Conservation (phyloP, 225 moss, liverwort and hornwort genomes). For the Anthoceros angustus region DNA sequence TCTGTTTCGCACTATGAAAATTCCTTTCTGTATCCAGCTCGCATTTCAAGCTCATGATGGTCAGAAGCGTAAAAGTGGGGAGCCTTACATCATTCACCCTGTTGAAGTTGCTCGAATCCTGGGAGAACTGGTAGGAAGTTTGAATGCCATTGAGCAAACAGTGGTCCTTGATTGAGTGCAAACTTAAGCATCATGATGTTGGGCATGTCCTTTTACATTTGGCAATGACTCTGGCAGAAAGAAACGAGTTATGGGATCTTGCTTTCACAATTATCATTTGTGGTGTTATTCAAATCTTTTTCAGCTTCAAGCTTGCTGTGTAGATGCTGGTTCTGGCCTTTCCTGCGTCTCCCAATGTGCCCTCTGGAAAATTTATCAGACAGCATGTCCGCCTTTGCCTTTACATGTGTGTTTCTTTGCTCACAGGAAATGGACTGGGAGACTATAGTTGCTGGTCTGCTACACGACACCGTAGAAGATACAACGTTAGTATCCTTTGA, state of each 20-base stretch:
- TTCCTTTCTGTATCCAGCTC: conserved; percentile 31
- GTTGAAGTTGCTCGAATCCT: conserved; percentile 88
- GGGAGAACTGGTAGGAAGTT: conserved; percentile 56
- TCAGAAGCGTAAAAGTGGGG: conserved; percentile 88
- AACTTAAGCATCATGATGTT: too few species aligned
- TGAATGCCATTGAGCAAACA: not conserved
- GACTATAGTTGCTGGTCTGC: conserved; percentile 81
- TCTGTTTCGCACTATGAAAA: not conserved
- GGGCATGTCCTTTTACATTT: too few species aligned
- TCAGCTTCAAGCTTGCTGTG: too few species aligned
- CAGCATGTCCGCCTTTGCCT: not conserved
- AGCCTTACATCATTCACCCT: conserved; percentile 94
- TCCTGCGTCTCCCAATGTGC: too few species aligned
- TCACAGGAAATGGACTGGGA: conserved; percentile 99
- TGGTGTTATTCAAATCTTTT: too few species aligned
- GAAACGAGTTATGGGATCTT: too few species aligned
- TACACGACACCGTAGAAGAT: conserved; percentile 97
- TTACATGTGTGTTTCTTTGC: not conserved
- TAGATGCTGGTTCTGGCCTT: too few species aligned
- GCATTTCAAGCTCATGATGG: conserved; percentile 97
- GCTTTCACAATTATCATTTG: too few species aligned
- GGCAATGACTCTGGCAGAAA: too few species aligned
- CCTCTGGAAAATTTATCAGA: too few species aligned
- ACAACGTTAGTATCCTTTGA: conserved; percentile 93
- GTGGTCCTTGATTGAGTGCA: too few species aligned